phyloP scores from a whole-genome alignment of 225 moss, liverwort and hornwort genomes.

The Physcomitrium patens region DNA sequence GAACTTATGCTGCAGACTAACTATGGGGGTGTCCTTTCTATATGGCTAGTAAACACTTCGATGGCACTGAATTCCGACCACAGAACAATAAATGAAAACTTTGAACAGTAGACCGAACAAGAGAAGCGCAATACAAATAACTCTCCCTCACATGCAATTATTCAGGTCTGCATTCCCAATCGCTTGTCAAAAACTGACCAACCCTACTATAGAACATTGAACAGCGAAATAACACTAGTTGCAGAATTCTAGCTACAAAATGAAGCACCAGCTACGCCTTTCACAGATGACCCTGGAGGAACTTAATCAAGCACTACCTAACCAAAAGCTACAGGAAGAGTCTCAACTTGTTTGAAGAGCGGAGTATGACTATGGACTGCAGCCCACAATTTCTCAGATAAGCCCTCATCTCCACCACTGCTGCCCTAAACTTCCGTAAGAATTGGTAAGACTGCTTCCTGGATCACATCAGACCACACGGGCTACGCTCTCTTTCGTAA shows the following conservation, averaged over 20 bases:
- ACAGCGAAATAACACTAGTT: conserved; percentile 62
- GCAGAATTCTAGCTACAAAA: conserved; percentile 67
- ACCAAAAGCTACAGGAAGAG: conserved; percentile 61
- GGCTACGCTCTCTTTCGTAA: conserved; percentile 53
- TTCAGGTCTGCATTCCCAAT: conserved; percentile 43
- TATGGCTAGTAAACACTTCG: not conserved
- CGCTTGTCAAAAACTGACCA: conserved; percentile 43
- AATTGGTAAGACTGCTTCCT: conserved; percentile 59
- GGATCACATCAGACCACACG: conserved; percentile 55
- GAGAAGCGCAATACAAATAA: conserved; percentile 40
- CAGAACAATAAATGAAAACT: conserved; percentile 25
- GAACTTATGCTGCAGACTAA: conserved; percentile 24
- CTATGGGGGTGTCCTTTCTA: conserved; percentile 24
- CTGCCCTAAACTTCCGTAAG: conserved; percentile 60
- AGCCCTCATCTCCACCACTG: conserved; percentile 64
- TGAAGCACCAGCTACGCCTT: conserved; percentile 63
- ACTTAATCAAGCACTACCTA: conserved; percentile 64
- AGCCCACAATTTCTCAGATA: conserved; percentile 58
- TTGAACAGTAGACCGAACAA: conserved; percentile 28
- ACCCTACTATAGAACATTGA: conserved; percentile 42
- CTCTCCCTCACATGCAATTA: conserved; percentile 49
- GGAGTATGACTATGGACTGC: conserved; percentile 59
- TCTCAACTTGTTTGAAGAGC: conserved; percentile 67
- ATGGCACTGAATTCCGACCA: conserved; percentile 34
- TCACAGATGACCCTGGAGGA: conserved; percentile 57